phyloP scores from a whole-genome alignment of 2,329 filamentous ascomycete species.

The Penicillium capsulatum region DNA sequence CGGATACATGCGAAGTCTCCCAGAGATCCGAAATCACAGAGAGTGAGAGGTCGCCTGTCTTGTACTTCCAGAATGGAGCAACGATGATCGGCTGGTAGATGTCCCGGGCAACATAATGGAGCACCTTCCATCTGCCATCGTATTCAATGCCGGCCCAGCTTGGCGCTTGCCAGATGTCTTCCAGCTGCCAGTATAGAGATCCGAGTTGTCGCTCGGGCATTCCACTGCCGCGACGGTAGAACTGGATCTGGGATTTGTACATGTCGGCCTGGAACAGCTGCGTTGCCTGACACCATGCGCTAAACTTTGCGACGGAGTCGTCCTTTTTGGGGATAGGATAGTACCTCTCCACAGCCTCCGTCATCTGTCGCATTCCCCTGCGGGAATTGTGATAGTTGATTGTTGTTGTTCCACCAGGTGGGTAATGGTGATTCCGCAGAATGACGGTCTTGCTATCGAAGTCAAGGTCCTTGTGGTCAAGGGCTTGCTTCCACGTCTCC shows the following conservation, averaged over 20 bases:
- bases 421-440: slow-evolving; percentile 58
- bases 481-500: slow-evolving; percentile 54
- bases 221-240: slow-evolving; percentile 58
- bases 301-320: slow-evolving; percentile 55
- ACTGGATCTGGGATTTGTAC: slow-evolving; percentile 58
- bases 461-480: slow-evolving; percentile 49
- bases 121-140: slow-evolving; percentile 59
- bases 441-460: slow-evolving; percentile 57
- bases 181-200: slow-evolving; percentile 61
- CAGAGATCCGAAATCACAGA: slow-evolving; percentile 59
- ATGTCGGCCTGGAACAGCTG: slow-evolving; percentile 63
- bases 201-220: slow-evolving; percentile 56
- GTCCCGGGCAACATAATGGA: slow-evolving; percentile 57
- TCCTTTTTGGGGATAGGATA: slow-evolving; percentile 55
- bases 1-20: slow-evolving; percentile 45
- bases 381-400: slow-evolving; percentile 40
- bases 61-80: slow-evolving; percentile 53
- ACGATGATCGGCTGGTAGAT: slow-evolving; percentile 58
- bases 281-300: slow-evolving; percentile 58
- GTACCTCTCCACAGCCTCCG: slow-evolving; percentile 51
- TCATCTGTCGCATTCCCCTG: slow-evolving; percentile 54
- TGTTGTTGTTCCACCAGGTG: slow-evolving; percentile 47
- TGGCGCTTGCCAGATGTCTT: slow-evolving; percentile 62
- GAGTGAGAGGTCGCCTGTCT: slow-evolving; percentile 48
- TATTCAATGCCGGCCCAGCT: slow-evolving; percentile 63